Conservation (phyloP, 192 early-diverging fungal genomes). For the Linnemannia elongata region DNA sequence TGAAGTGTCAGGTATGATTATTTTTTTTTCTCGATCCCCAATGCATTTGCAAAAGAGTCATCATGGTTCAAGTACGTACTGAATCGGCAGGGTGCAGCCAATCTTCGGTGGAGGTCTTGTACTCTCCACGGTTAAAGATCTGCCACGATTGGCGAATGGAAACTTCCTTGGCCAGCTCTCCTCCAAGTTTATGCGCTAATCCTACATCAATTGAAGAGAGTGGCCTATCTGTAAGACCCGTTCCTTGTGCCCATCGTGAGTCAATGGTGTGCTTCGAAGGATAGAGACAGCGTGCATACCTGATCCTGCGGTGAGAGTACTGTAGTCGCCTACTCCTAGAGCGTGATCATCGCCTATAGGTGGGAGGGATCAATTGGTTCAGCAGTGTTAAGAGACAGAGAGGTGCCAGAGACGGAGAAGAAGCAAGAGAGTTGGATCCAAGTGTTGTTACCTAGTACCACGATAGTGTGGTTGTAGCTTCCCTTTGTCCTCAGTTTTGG, state of each 20-base stretch:
- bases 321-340: slow-evolving; percentile 50
- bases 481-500: slow-evolving; percentile 38
- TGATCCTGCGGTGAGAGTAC: slow-evolving; percentile 34
- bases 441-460: slow-evolving; percentile 30
- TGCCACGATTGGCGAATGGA: slow-evolving; percentile 54
- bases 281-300: neutral
- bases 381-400: too few relatives aligned
- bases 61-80: slow-evolving; percentile 5
- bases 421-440: neutral
- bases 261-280: neutral
- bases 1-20: neutral
- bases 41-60: neutral
- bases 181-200: slow-evolving; percentile 32
- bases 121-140: slow-evolving; percentile 55
- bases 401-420: neutral
- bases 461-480: slow-evolving; percentile 47
- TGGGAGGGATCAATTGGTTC: too few relatives aligned
- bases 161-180: slow-evolving; percentile 38
- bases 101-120: slow-evolving; percentile 46
- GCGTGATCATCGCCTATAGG: slow-evolving; percentile 55
- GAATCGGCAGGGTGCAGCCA: slow-evolving; percentile 57
- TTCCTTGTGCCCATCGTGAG: neutral
- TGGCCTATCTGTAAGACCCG: neutral
- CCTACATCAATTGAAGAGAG: slow-evolving; percentile 16
- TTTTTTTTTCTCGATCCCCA: neutral